These are phyloP conservation scores for Albugo laibachii DNA, from an alignment of 352 stramenopile genomes.

Conservation along the genomic window DNA sequence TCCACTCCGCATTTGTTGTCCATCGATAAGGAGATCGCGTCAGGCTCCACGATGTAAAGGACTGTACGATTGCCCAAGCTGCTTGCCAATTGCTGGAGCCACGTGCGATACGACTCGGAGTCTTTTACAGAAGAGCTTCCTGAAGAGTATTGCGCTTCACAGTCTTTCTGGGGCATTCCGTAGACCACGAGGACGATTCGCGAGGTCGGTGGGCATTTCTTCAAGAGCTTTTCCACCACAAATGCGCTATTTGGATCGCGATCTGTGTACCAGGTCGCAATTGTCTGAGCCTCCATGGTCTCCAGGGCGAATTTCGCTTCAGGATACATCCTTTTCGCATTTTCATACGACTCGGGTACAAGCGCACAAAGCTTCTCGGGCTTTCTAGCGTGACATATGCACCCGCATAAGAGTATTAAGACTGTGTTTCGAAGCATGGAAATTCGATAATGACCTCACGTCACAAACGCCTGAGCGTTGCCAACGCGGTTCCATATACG, in stretches of 20 bases:
- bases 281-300: slow-evolving; percentile 21
- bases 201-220: slow-evolving; percentile 12
- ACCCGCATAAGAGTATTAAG: no score
- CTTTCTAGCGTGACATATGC: slow-evolving; percentile 3
- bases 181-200: slow-evolving; percentile 39
- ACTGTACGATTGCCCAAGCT: slow-evolving; percentile 27
- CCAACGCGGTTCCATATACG: no score
- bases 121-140: slow-evolving; percentile 18
- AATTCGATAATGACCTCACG: no score
- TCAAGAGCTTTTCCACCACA: slow-evolving; percentile 10
- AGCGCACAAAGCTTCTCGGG: slow-evolving; percentile 20
- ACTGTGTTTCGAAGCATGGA: no score
- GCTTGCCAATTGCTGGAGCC: slow-evolving; percentile 17
- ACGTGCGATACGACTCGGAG: slow-evolving; percentile 21
- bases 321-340: slow-evolving; percentile 22
- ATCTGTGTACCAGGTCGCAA: slow-evolving; percentile 56
- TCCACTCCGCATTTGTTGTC: slow-evolving; percentile 19
- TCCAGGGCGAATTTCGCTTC: slow-evolving; percentile 16
- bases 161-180: slow-evolving; percentile 60
- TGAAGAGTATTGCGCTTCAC: slow-evolving; percentile 23
- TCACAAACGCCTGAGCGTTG: no score
- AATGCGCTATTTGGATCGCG: slow-evolving; percentile 20
- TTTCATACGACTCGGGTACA: slow-evolving; percentile 17
- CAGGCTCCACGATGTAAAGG: slow-evolving; percentile 49
- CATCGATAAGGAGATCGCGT: slow-evolving; percentile 27